phyloP scores from a whole-genome alignment of 2,329 filamentous ascomycete species.

The Colletotrichum sp. region DNA sequence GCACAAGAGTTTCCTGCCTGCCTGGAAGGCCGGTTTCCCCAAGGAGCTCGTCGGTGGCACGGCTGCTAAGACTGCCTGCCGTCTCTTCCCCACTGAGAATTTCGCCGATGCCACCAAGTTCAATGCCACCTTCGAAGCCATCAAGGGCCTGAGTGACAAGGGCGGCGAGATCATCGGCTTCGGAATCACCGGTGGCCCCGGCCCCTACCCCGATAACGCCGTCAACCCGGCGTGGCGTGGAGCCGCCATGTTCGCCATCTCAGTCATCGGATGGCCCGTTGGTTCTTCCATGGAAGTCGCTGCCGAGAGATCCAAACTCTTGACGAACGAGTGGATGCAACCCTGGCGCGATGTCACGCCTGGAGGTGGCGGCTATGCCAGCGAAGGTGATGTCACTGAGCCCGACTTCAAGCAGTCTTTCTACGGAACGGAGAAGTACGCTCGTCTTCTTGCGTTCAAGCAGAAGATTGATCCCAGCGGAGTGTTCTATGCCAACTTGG shows the following conservation, averaged over 20 bases:
- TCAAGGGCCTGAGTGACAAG: constrained; percentile 42
- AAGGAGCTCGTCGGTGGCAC: constrained; percentile 16
- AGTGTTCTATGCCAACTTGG: constrained; percentile 31
- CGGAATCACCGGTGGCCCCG: constrained; percentile 37
- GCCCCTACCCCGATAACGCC: constrained; percentile 34
- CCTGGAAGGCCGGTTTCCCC: constrained; percentile 29
- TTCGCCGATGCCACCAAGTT: constrained; percentile 25
- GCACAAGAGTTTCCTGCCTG: constrained; percentile 28
- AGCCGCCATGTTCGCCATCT: constrained; percentile 38
- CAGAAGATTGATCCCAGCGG: constrained; percentile 31
- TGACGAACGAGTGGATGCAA: constrained; percentile 32
- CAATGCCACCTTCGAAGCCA: constrained; percentile 36
- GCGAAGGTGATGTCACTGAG: constrained; percentile 35
- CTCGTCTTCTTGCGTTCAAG: constrained; percentile 30
- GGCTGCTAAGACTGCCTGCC: constrained; percentile 3
- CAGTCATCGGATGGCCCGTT: constrained; percentile 9
- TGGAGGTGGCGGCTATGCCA: constrained; percentile 30
- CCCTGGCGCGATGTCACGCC: constrained; percentile 32
- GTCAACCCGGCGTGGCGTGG: constrained; percentile 52
- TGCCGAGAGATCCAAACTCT: constrained; percentile 28
- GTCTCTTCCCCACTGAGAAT: constrained; percentile 6
- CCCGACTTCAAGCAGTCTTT: constrained; percentile 33
- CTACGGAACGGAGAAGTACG: constrained; percentile 34
- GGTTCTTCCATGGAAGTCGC: not conserved
- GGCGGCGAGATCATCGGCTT: constrained; percentile 47